Base-by-base conservation (phyloP, 2,329 filamentous ascomycete species). In the Colletotrichum ledebouriae region DNA sequence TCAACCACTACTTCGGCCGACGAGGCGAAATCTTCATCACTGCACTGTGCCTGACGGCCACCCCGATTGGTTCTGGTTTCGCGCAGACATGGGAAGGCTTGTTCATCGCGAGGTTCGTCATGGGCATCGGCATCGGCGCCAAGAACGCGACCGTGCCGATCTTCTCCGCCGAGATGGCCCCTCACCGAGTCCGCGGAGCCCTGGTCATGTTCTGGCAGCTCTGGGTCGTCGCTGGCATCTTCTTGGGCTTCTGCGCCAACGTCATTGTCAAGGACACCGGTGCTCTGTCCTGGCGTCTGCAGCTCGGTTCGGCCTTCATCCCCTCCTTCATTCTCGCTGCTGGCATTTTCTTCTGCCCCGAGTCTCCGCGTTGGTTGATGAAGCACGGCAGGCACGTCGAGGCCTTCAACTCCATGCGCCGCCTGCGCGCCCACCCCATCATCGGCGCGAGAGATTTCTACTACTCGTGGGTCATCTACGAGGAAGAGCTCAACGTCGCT, bases 81-180 rank as follows among this genome's bases (percentile, higher is more conserved):
- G 85, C 86, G 22, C 86, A 90, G 67, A 87, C 84, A 7, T 93
- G 90, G 90, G 85, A 83, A 76, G 86, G 91, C 70, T 84, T 92
- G 71, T 85, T 93, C 68, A 82, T 89, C 59, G 88, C 88, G 49
- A 86, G 91, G 56, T 87, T 93, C 63, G 81, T 89, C 2, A 84
- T 93, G 73, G 92, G 92, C 0, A 86, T 94, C 41, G 90, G 89
- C 2, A 90, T 92, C 75, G 90, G 90, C 9, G 83, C 87, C 13
- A 92, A 92, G 75, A 86, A 87, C 9, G 85, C 85, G 1, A 88
- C 84, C 0, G 87, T 90, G 0, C 92, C 92, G 0, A 88, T 94
- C 34, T 94, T 92, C 73, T 89, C 90, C 0, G 91, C 92, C 1
- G 92, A 94, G 76, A 91, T 88, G 55, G 85, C 89, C 0, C 91